Evolutionary conservation across 805 yeast species (phyloP).

Genomic region (Candida manassasensis): DNA sequence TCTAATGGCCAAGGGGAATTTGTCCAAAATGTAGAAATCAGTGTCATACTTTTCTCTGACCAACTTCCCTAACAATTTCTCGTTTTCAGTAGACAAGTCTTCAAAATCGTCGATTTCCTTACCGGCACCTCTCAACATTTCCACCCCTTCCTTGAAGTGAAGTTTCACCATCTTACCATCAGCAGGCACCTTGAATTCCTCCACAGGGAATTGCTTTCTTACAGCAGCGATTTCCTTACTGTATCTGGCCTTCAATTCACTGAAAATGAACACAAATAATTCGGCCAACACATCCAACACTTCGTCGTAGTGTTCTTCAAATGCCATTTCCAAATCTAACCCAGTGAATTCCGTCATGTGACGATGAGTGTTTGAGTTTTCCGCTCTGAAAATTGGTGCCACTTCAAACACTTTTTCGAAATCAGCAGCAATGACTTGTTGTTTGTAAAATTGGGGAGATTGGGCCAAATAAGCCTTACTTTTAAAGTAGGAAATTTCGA

Average conservation of each 20-base stretch:
- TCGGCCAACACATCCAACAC: constrained; percentile 59
- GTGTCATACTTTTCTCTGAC: constrained; percentile 94
- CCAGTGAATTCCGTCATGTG: constrained; percentile 99
- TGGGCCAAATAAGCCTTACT: constrained; percentile 92
- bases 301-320: constrained; percentile 97
- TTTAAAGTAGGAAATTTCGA: constrained; percentile 90
- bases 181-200: constrained; percentile 91
- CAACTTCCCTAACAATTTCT: constrained; percentile 84
- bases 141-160: constrained; percentile 87
- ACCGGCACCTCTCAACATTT: constrained; percentile 81
- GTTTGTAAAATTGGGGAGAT: constrained; percentile 97
- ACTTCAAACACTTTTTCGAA: constrained; percentile 94
- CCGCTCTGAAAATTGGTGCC: constrained; percentile 98
- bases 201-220: constrained; percentile 94
- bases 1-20: constrained; percentile 94
- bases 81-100: constrained; percentile 91
- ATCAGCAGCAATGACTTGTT: constrained; percentile 96
- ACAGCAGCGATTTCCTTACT: constrained; percentile 82
- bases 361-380: constrained; percentile 97
- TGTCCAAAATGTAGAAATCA: constrained; percentile 96
- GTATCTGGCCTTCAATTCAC: constrained; percentile 75
- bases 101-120: constrained; percentile 82
- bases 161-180: constrained; percentile 91
- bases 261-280: constrained; percentile 83
- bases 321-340: constrained; percentile 95